Evolutionary conservation across 2,329 filamentous ascomycete genomes (phyloP).

Genomic region (Pseudogymnoascus sp.): DNA sequence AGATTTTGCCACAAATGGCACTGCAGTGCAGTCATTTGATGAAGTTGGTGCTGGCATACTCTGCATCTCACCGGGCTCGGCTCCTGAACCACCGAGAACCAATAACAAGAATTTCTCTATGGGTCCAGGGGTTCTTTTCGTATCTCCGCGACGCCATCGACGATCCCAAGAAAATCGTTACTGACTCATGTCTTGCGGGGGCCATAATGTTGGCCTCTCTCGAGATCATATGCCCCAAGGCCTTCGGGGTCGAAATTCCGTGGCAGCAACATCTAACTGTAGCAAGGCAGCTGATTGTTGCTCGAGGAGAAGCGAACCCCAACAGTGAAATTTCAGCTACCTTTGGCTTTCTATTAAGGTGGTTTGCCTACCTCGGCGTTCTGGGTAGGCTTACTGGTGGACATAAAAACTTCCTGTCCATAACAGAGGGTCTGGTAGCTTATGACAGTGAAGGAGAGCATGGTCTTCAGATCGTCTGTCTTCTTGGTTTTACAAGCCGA

Average conservation of each 20-base stretch:
- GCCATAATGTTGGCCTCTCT: slow-evolving; percentile 80
- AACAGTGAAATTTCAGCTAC: slow-evolving; percentile 54
- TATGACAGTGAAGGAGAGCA: slow-evolving; percentile 49
- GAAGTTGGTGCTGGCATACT: slow-evolving; percentile 72
- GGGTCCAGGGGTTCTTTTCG: slow-evolving; percentile 74
- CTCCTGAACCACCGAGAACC: slow-evolving; percentile 69
- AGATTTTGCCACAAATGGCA: slow-evolving; percentile 53
- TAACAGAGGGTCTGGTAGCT: slow-evolving; percentile 30
- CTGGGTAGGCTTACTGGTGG: slow-evolving; percentile 65
- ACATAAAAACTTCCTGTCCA: slow-evolving; percentile 28
- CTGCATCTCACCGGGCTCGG: slow-evolving; percentile 74
- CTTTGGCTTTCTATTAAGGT: slow-evolving; percentile 62
- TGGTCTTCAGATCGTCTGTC: slow-evolving; percentile 69
- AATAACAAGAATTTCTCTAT: slow-evolving; percentile 68
- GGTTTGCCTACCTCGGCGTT: slow-evolving; percentile 80
- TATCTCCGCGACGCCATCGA: slow-evolving; percentile 61
- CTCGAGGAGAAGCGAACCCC: slow-evolving; percentile 45
- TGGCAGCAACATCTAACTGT: slow-evolving; percentile 76
- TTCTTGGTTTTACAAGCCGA: slow-evolving; percentile 69
- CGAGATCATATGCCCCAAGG: slow-evolving; percentile 75
- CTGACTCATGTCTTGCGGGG: slow-evolving; percentile 68
- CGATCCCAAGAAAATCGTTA: slow-evolving; percentile 55
- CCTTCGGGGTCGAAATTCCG: slow-evolving; percentile 71
- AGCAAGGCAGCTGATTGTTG: slow-evolving; percentile 67
- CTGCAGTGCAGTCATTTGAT: slow-evolving; percentile 64